Evolutionary conservation across 495 filamentous ascomycete species (phyloP).

Genomic region (Xylaria venustula): DNA sequence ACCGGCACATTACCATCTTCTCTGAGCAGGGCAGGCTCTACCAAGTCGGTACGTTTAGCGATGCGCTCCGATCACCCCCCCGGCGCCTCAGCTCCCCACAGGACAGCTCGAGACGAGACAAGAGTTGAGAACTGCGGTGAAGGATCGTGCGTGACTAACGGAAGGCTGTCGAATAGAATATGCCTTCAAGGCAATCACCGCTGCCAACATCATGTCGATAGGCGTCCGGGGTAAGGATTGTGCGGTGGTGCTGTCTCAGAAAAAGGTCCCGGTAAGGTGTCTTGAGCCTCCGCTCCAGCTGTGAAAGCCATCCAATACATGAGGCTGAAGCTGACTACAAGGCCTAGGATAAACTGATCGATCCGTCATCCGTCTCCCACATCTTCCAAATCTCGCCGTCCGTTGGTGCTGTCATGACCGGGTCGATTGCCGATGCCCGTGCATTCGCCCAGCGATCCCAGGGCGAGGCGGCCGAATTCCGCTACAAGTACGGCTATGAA

Average conservation of each 20-base stretch:
- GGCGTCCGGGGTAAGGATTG: conserved; percentile 95
- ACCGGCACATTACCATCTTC: conserved; percentile 99
- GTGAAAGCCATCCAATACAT: conserved; percentile 11
- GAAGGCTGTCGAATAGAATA: conserved; percentile 64
- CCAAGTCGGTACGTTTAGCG: conserved; percentile 85
- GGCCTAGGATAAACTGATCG: conserved; percentile 93
- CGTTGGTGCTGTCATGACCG: conserved; percentile 97
- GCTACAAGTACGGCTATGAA: conserved; percentile 98
- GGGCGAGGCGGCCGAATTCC: conserved; percentile 94
- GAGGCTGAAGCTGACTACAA: conserved; percentile 31
- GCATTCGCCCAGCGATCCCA: conserved; percentile 88
- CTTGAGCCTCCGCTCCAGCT: conserved; percentile 16
- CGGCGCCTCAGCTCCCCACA: background rate
- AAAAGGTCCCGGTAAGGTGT: conserved; percentile 94
- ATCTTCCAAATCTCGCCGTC: conserved; percentile 95
- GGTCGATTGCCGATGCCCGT: conserved; percentile 94
- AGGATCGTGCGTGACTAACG: conserved; percentile 30
- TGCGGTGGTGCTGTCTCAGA: conserved; percentile 95
- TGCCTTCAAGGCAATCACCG: conserved; percentile 99
- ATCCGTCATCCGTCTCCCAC: conserved; percentile 94
- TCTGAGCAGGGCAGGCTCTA: conserved; percentile 97
- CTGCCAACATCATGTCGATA: conserved; percentile 96
- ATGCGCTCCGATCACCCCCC: background rate
- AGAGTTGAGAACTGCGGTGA: conserved; percentile 5
- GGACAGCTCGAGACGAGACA: background rate